Conservation (phyloP, 148 eudicot genomes). For the Drosera capensis region DNA sequence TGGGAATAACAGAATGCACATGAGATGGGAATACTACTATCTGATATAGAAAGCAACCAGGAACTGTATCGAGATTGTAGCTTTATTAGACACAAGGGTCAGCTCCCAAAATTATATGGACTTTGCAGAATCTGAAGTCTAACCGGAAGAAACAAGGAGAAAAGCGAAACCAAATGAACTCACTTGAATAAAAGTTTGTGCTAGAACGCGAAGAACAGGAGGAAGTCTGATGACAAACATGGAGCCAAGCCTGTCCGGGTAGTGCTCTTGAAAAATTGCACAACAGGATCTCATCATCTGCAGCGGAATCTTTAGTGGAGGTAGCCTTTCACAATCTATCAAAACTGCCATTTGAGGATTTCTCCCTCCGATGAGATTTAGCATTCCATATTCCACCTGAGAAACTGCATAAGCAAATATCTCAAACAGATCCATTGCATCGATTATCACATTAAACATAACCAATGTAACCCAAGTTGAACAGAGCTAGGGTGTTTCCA, state of each 20-base stretch:
- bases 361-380: constrained; percentile 44
- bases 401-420: constrained; percentile 51
- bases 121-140: not conserved
- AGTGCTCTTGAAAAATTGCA: constrained; percentile 69
- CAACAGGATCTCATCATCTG: constrained; percentile 67
- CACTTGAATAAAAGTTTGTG: constrained; percentile 73
- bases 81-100: too few relatives aligned
- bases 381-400: constrained; percentile 74
- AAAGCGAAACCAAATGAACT: constrained; percentile 14
- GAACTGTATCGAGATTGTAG: too few relatives aligned
- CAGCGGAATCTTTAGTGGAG: constrained; percentile 69
- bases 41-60: not conserved
- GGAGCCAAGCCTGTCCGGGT: constrained; percentile 61
- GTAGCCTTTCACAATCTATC: constrained; percentile 76
- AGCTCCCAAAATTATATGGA: not conserved
- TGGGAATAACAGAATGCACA: not conserved
- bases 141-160: not conserved
- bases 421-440: too few relatives aligned
- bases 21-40: not conserved
- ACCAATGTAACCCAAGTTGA: too few relatives aligned
- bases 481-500: too few relatives aligned
- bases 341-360: constrained; percentile 58
- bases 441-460: too few relatives aligned
- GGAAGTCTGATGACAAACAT: constrained; percentile 71
- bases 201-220: constrained; percentile 68